Evolutionary conservation across 1,139 yeast species (phyloP).

Genomic region (Kurtzmaniella quercitrusa): DNA sequence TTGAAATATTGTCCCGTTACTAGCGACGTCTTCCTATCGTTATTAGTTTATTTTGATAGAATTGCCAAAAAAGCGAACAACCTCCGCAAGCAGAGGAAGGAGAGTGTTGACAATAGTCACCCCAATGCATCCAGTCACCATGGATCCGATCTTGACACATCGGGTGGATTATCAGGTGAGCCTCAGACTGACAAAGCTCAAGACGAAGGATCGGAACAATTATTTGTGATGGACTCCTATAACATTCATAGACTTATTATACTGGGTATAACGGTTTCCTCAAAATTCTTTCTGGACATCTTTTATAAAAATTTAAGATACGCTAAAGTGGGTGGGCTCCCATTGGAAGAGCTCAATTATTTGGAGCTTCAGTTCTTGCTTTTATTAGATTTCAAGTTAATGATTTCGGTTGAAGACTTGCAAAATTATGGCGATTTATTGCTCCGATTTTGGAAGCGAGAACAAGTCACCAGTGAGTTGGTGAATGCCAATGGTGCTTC

Average conservation of each 20-base stretch:
- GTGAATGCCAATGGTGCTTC: slow-evolving; percentile 11
- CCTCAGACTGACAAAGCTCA: slow-evolving; percentile 8
- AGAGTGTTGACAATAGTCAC: slow-evolving; percentile 11
- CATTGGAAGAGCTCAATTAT: slow-evolving; percentile 89
- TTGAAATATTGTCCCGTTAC: slow-evolving; percentile 97
- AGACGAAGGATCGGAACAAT: slow-evolving; percentile 38
- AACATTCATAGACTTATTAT: slow-evolving; percentile 91
- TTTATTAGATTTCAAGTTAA: slow-evolving; percentile 77
- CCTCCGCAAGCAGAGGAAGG: slow-evolving; percentile 26
- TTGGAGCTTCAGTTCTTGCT: slow-evolving; percentile 85
- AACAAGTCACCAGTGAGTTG: slow-evolving; percentile 43
- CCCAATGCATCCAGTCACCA: slow-evolving; percentile 8
- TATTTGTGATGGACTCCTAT: slow-evolving; percentile 93
- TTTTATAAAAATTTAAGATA: slow-evolving; percentile 94
- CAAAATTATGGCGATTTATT: slow-evolving; percentile 87
- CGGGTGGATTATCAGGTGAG: background rate
- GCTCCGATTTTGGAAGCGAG: slow-evolving; percentile 78
- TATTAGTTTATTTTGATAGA: slow-evolving; percentile 90
- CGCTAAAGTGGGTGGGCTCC: slow-evolving; percentile 96
- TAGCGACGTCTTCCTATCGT: slow-evolving; percentile 86
- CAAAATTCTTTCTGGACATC: slow-evolving; percentile 92
- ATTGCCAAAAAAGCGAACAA: slow-evolving; percentile 85
- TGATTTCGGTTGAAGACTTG: slow-evolving; percentile 87
- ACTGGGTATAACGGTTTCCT: slow-evolving; percentile 94
- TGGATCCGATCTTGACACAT: slow-evolving; percentile 8